Evolutionary conservation across 129 eudicot genomes (phyloP).

Genomic region (Heracleum sosnowskyi): DNA sequence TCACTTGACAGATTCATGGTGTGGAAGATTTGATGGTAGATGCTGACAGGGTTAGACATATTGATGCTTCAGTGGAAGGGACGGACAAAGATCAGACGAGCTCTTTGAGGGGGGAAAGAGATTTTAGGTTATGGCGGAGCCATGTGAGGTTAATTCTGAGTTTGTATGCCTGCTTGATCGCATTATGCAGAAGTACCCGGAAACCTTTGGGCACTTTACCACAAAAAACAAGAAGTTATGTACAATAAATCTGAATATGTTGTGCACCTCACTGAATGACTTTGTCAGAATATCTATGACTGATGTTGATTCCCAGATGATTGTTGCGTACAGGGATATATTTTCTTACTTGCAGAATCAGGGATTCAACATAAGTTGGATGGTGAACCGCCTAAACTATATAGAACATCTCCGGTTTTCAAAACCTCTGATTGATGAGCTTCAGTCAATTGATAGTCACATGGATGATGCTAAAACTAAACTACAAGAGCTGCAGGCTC

Average conservation of each 20-base stretch:
- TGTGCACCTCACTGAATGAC: neutral
- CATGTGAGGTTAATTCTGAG: neutral
- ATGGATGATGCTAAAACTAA: neutral
- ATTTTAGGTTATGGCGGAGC: neutral
- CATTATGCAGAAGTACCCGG: neutral
- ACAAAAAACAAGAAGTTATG: neutral
- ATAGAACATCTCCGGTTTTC: neutral
- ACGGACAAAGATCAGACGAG: neutral
- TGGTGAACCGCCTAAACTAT: neutral
- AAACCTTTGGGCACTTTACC: neutral
- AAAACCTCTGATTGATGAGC: neutral
- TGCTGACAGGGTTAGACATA: neutral
- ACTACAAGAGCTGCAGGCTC: neutral
- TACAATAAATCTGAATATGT: neutral
- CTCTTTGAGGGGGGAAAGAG: neutral
- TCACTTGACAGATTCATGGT: neutral
- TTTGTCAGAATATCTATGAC: neutral
- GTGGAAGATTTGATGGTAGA: neutral
- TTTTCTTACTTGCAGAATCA: neutral
- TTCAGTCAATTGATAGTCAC: neutral
- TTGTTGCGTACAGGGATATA: neutral
- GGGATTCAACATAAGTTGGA: neutral
- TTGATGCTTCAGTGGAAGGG: neutral
- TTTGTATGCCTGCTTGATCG: neutral
- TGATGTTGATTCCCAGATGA: neutral